Evolutionary conservation across 495 filamentous ascomycete species (phyloP).

Genomic region (Collariella sp.): DNA sequence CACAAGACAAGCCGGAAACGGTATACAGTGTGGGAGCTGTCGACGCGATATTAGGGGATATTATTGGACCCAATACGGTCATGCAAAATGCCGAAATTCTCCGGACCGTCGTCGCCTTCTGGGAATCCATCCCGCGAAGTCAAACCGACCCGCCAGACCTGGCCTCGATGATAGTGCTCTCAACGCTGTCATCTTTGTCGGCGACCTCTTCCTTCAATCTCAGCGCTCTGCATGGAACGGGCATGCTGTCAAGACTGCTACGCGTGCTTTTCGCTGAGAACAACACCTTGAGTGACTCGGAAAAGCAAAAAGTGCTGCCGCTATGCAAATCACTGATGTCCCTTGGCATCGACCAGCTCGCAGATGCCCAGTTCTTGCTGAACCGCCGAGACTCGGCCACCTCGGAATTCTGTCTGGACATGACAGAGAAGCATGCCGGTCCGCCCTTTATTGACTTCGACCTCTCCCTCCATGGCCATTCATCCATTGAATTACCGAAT

Average conservation of each 20-base stretch:
- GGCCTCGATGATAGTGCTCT: conserved; percentile 52
- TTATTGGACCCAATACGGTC: conserved; percentile 46
- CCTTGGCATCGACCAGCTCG: conserved; percentile 64
- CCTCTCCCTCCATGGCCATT: conserved; percentile 75
- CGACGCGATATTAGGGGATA: conserved; percentile 36
- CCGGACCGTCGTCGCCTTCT: conserved; percentile 56
- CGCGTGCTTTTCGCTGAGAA: conserved; percentile 52
- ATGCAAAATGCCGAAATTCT: conserved; percentile 57
- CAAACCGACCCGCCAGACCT: conserved; percentile 34
- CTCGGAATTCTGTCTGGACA: conserved; percentile 64
- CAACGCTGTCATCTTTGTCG: conserved; percentile 44
- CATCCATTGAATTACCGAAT: conserved; percentile 78
- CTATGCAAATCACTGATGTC: conserved; percentile 52
- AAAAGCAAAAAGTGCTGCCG: conserved; percentile 50
- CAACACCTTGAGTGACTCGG: conserved; percentile 37
- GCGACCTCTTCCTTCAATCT: conserved; percentile 64
- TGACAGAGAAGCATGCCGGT: conserved; percentile 59
- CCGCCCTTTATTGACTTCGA: conserved; percentile 92
- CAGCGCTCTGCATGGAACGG: conserved; percentile 66
- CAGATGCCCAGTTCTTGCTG: conserved; percentile 72
- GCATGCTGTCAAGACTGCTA: conserved; percentile 63
- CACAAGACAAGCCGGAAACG: conserved; percentile 9
- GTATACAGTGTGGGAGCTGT: conserved; percentile 27
- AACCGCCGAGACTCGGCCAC: conserved; percentile 51
- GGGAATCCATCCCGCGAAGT: conserved; percentile 48